These are phyloP conservation scores for Mortierella claussenii DNA, from an alignment of 192 early-diverging fungal species.

Conservation along the genomic window DNA sequence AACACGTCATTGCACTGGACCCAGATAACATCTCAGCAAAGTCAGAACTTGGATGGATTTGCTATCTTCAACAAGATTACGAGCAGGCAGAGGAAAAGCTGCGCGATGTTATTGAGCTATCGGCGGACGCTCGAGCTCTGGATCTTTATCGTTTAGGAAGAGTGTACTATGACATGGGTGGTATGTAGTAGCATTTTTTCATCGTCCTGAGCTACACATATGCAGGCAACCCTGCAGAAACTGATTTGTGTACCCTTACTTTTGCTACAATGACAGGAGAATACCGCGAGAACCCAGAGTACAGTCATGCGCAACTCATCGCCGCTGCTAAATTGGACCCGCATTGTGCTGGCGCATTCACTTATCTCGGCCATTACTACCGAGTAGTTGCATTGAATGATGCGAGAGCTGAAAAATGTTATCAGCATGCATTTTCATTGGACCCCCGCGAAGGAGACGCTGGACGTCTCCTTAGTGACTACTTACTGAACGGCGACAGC, in stretches of 20 bases:
- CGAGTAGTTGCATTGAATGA: constrained; percentile 70
- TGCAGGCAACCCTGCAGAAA: too few species aligned
- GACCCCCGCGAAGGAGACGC: constrained; percentile 76
- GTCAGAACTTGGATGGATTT: constrained; percentile 78
- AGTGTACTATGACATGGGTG: constrained; percentile 82
- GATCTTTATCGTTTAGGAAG: constrained; percentile 76
- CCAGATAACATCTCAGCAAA: constrained; percentile 59
- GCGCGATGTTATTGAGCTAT: constrained; percentile 61
- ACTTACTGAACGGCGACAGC: constrained; percentile 65
- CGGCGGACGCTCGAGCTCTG: constrained; percentile 55
- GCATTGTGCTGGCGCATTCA: constrained; percentile 70
- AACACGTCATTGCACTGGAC: constrained; percentile 60
- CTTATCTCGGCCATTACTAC: constrained; percentile 87
- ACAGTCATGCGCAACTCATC: constrained; percentile 76
- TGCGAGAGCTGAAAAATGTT: constrained; percentile 82
- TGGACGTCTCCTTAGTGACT: constrained; percentile 68
- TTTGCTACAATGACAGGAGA: constrained; percentile 44
- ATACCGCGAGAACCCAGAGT: constrained; percentile 67
- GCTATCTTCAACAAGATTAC: constrained; percentile 61
- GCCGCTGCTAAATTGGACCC: constrained; percentile 77
- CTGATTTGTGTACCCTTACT: too few species aligned
- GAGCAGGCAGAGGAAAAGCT: constrained; percentile 65
- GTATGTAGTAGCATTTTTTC: constrained; percentile 34
- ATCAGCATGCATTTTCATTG: constrained; percentile 79
- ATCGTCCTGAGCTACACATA: neutral